Percentiles rank a stretch among this genome's conserved stretches.
Conservation (phyloP, 352 stramenopile genomes). For the Globisporangium solare region DNA sequence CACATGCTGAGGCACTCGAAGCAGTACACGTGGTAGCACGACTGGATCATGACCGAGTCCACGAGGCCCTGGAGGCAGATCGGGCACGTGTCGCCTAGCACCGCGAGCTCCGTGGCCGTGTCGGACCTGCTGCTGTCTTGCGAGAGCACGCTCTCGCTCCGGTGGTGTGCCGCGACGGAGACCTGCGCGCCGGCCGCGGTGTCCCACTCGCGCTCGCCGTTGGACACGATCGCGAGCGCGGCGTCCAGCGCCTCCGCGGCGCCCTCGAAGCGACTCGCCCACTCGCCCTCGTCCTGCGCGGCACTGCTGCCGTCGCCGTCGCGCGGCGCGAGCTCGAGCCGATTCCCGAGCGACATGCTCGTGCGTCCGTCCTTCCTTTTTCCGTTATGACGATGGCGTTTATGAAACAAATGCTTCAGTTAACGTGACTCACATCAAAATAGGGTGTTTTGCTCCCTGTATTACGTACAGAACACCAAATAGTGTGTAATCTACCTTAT, state of each 20-base stretch:
- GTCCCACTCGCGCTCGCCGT: slow-evolving; percentile 17
- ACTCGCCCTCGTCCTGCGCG: slow-evolving; percentile 45
- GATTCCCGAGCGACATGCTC: slow-evolving; percentile 37
- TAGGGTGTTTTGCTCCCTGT: neutral
- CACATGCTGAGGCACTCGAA: slow-evolving; percentile 61
- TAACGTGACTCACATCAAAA: too few relatives aligned
- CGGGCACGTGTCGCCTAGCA: slow-evolving; percentile 61
- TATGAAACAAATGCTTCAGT: too few relatives aligned
- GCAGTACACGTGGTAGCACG: slow-evolving; percentile 75
- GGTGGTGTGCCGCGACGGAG: slow-evolving; percentile 16
- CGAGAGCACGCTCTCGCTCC: slow-evolving; percentile 5
- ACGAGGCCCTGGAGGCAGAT: slow-evolving; percentile 62
- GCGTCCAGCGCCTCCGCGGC: slow-evolving; percentile 5
- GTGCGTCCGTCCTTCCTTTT: neutral
- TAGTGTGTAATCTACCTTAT: slow-evolving; percentile 1
- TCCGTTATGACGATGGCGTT: neutral
- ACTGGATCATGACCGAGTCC: slow-evolving; percentile 53
- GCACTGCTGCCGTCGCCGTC: slow-evolving; percentile 11
- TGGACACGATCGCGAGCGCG: neutral
- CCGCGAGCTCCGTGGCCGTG: slow-evolving; percentile 33
- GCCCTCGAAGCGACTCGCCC: slow-evolving; percentile 27
- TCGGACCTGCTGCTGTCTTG: slow-evolving; percentile 15
- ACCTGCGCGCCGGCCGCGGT: slow-evolving; percentile 12
- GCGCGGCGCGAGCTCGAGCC: slow-evolving; percentile 13
- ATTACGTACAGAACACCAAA: neutral